These are phyloP conservation scores for Aureoboletus auriporus DNA, from an alignment of 768 basidiomycete genomes.

Conservation along the genomic window DNA sequence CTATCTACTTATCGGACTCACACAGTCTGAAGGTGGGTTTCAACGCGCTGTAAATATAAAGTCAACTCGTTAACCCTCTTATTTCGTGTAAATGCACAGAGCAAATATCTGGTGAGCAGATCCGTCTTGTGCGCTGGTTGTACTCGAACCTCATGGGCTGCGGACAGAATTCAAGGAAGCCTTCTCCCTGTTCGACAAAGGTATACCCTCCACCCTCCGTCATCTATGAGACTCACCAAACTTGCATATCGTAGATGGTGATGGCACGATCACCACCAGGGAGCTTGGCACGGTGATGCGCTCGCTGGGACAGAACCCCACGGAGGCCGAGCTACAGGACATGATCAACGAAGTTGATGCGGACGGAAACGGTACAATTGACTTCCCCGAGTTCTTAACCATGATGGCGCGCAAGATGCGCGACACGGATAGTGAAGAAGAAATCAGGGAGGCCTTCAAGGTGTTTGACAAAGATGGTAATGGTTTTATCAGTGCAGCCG, in stretches of 20 bases:
- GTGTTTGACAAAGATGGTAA: constrained; percentile 97
- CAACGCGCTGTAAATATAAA: not conserved
- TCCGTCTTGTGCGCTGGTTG: not conserved
- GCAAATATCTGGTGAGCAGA: constrained; percentile 78
- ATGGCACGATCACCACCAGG: constrained; percentile 88
- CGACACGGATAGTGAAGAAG: constrained; percentile 90
- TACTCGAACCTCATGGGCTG: constrained; percentile 2
- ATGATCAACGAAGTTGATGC: constrained; percentile 96
- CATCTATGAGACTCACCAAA: not conserved
- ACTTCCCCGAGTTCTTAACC: constrained; percentile 78
- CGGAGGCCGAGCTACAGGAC: constrained; percentile 86
- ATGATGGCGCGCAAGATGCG: constrained; percentile 89
- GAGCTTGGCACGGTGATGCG: constrained; percentile 95
- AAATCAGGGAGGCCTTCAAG: constrained; percentile 95
- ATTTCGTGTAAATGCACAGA: constrained; percentile 43
- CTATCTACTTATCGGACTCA: constrained; percentile 13
- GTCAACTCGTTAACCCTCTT: not conserved
- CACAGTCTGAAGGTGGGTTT: constrained; percentile 55
- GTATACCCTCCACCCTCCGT: constrained; percentile 34
- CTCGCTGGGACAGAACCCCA: constrained; percentile 88
- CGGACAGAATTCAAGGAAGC: constrained; percentile 95
- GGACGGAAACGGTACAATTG: constrained; percentile 85
- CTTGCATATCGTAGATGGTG: constrained; percentile 55
- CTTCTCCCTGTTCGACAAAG: constrained; percentile 96
- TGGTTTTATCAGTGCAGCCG: constrained; percentile 82